Conservation (phyloP, 345 rosid genomes). For the Kernera saxatilis region DNA sequence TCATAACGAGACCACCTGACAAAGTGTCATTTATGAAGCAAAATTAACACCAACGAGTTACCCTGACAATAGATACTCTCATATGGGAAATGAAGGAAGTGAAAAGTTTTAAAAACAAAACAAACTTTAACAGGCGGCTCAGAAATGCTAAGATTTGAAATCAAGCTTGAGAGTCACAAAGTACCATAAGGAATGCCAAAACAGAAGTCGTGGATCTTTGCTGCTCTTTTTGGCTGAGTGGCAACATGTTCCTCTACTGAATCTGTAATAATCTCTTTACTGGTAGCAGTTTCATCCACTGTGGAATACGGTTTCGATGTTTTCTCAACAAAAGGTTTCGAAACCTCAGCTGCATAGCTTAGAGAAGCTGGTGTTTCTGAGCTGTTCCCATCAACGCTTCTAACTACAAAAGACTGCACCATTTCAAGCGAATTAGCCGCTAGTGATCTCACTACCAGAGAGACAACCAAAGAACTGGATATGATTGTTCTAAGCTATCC, state of each 20-base stretch:
- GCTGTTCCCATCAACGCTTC: constrained; percentile 46
- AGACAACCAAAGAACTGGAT: not conserved
- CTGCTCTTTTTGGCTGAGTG: constrained; percentile 38
- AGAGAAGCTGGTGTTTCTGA: constrained; percentile 30
- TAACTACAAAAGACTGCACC: constrained; percentile 43
- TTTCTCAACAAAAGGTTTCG: constrained; percentile 40
- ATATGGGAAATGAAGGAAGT: not conserved
- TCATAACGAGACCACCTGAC: constrained; percentile 63
- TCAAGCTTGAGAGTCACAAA: not conserved
- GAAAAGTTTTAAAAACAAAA: not conserved
- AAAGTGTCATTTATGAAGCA: not conserved
- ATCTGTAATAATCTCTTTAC: constrained; percentile 15
- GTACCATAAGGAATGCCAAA: constrained; percentile 93
- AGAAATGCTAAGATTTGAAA: not conserved
- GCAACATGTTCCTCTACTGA: constrained; percentile 34
- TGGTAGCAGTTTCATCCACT: constrained; percentile 25
- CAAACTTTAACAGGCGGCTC: not conserved
- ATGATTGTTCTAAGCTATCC: not conserved
- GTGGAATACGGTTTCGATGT: constrained; percentile 21
- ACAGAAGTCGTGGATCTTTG: constrained; percentile 89
- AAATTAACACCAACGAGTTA: not conserved
- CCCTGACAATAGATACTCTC: not conserved
- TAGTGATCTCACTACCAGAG: not conserved
- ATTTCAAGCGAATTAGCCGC: constrained; percentile 1
- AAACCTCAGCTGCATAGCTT: constrained; percentile 40